Evolutionary conservation across 192 early-diverging fungal species (phyloP), one percentile per base, ranked within the genome.

Genomic region (Ambispora gerdemannii): DNA sequence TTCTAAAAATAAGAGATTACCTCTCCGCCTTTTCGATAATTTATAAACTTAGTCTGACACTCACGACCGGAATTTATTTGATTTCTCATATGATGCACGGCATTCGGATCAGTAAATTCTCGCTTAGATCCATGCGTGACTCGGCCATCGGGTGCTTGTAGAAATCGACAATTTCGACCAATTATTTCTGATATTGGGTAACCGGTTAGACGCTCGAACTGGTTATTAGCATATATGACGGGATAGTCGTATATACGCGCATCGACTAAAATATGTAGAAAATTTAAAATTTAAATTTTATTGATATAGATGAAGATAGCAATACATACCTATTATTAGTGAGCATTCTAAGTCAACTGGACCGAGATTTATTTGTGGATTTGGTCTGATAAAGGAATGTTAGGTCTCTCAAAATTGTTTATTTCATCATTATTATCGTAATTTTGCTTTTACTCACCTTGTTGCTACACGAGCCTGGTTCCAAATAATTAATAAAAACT

Each of bases 21-120:
- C 80, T 86, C 84, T 20, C 88, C 88, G 19, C 76, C 78, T 65
- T 89, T 89, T 34, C 83, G 74, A 74, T 90, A 90, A 71, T 90
- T 90, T 27, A 90, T 85, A 20, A 89, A 72, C 4, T 80, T 80
- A 32, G 82, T 82, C 63, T 90, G 89, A 35, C 78, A 83, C 76
- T 90, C 89, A 35, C 87, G 79, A 10, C 79, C 71, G 10, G 75
- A 61, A 1, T 76, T 51, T 51, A 86, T 73, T 20, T 76, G 71
- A 17, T 77, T 77, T 25, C 80, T 80, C 15, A 90, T 78, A 69
- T 84, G 76, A 38, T 74, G 74, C 0, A 88, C 84, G 0, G 86
- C 74, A 13, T 70, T 72, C 59, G 88, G 82, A 68, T 89, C 87
- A 0, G 82, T 82, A 62, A 80, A 84, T 56, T 77, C 61, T 30